Base-by-base conservation (phyloP, 768 basidiomycete genomes). In the Auricularia sp. region DNA sequence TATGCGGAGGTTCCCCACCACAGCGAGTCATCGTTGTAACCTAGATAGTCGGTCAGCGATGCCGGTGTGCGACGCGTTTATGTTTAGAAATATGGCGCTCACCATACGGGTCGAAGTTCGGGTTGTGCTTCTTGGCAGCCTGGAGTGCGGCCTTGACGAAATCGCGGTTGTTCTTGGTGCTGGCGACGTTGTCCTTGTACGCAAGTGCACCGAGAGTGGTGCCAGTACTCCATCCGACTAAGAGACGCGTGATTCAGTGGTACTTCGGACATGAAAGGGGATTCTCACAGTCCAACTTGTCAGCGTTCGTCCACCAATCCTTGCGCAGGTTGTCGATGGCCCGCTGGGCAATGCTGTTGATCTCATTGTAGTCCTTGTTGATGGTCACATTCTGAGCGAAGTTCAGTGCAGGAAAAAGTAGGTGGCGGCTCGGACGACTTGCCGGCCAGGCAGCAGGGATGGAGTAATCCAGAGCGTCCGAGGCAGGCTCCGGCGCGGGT, bases 1-100 rank as follows among this genome's bases (percentile, higher is more conserved):
- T 79, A 68, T 0, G 81, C 79, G 18, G 81, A 77, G 64, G 76
- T 78, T 3, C 80, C 83, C 83, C 83, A 83, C 83, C 82, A 84
- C 65, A 56, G 12, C 54, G n/a, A 8, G 54, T 56, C 54, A 21
- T 56, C 54, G 21, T 56, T 56, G 29, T 56, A 56, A 21, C 54
- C 54, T 56, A 29, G 11, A 44, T 18, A 10, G 43, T 44, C 43
- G n/a, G 54, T 21, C 10, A 11, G 54, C 10, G 10, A 56, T 29
- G 29, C 29, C 2, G 29, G 29, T 29, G 29, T 10, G 29, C 23
- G 54, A 16, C n/a, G 23, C 2, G 10, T 47, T 12, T 47, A 47
- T 12, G n/a, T 3, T 56, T 11, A 11, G 23, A 10, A 56, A 14
- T 10, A 8, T 56, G 11, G 43, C 29, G 23, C 54, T 16, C 16